Percentiles rank a stretch among this genome's conserved stretches.
These are phyloP conservation scores for Tetrahymena malaccensis DNA, from an alignment of 73 alveolate species.

Conservation along the genomic window DNA sequence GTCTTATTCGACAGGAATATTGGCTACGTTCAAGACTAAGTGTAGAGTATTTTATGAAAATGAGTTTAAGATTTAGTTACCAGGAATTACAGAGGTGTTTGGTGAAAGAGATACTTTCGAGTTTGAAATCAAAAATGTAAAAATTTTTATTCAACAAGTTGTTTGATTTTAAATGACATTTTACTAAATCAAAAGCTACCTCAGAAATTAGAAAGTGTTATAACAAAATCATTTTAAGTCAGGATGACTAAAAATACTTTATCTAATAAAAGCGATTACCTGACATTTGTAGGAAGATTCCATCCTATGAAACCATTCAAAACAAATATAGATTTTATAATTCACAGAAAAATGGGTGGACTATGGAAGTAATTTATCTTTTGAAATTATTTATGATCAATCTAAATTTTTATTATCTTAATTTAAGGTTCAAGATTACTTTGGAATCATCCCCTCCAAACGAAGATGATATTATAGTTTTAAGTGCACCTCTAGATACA, in stretches of 20 bases:
- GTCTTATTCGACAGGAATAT: constrained; percentile 82
- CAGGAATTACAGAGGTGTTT: constrained; percentile 37
- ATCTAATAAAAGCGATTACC: constrained; percentile 54
- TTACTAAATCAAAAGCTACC: constrained; percentile 13
- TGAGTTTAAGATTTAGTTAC: constrained; percentile 63
- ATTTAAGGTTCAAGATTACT: constrained; percentile 2
- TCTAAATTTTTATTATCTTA: background rate
- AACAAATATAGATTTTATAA: constrained; percentile 75
- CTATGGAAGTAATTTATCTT: constrained; percentile 63
- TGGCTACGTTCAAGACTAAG: constrained; percentile 82
- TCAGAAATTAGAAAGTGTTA: constrained; percentile 62
- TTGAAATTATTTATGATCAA: background rate
- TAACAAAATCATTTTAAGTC: constrained; percentile 82
- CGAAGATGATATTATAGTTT: constrained; percentile 21
- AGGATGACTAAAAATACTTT: constrained; percentile 67
- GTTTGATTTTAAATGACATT: background rate
- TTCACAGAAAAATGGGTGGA: constrained; percentile 89
- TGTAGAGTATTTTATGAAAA: constrained; percentile 75
- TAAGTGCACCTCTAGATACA: constrained; percentile 4
- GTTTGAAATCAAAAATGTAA: constrained; percentile 73
- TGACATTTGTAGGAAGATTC: constrained; percentile 80
- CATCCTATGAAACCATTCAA: constrained; percentile 89
- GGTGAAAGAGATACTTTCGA: constrained; percentile 58
- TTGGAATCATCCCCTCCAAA: constrained; percentile 19
- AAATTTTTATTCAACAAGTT: background rate